Conservation (phyloP, 2,329 filamentous ascomycete species). For the Akanthomyces dipterigenus region DNA sequence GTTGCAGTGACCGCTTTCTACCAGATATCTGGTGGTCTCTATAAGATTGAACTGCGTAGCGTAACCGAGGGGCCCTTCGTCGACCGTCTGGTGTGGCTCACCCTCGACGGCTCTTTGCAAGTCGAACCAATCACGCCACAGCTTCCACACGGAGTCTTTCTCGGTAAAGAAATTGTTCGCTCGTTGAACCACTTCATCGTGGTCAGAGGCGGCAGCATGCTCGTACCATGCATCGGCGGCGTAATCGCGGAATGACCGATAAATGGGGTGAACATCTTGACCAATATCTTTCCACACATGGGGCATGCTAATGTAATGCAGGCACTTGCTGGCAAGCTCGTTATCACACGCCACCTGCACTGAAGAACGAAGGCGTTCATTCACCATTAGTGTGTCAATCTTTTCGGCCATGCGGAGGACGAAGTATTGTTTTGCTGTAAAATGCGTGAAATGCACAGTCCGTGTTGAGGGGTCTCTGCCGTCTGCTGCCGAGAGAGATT, state of each 20-base stretch:
- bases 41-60: neutral
- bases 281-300: neutral
- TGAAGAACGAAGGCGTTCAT: too few relatives aligned
- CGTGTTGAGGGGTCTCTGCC: too few relatives aligned
- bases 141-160: neutral
- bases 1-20: neutral
- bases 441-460: too few relatives aligned
- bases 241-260: neutral
- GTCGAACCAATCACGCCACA: neutral
- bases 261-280: neutral
- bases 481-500: too few relatives aligned
- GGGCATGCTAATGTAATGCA: neutral
- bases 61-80: neutral
- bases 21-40: neutral
- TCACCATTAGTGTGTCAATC: too few relatives aligned
- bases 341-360: too few relatives aligned
- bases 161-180: neutral
- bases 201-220: neutral
- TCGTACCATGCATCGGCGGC: neutral
- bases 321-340: neutral
- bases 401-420: too few relatives aligned
- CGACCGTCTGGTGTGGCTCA: neutral
- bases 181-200: neutral
- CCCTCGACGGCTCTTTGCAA: neutral
- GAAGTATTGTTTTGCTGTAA: too few relatives aligned